These are phyloP conservation scores for Gossypium herbaceum DNA, from an alignment of 345 rosid species.

Conservation along the genomic window DNA sequence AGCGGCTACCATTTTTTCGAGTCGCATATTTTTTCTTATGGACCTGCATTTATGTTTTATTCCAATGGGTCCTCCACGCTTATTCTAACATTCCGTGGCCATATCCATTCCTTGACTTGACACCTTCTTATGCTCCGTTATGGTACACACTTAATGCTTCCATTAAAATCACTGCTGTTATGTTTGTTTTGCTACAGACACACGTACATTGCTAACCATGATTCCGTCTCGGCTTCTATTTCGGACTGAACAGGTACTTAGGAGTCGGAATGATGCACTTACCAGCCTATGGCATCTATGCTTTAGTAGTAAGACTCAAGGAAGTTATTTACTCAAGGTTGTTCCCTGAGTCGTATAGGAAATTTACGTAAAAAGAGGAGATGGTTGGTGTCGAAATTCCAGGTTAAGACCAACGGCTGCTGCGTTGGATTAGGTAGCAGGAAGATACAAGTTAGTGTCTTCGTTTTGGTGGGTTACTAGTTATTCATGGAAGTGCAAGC, in stretches of 20 bases:
- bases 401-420: background rate
- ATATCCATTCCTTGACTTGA: constrained; percentile 80
- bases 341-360: constrained; percentile 40
- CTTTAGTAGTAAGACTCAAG: constrained; percentile 57
- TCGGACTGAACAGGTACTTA: constrained; percentile 56
- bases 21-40: constrained; percentile 67
- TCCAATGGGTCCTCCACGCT: constrained; percentile 90
- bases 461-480: background rate
- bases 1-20: constrained; percentile 84
- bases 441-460: background rate
- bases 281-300: constrained; percentile 65
- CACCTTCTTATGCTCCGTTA: constrained; percentile 66
- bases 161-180: background rate
- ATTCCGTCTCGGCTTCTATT: background rate
- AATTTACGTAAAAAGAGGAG: constrained; percentile 18
- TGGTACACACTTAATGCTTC: constrained; percentile 45
- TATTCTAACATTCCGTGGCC: constrained; percentile 89
- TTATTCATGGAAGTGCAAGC: background rate
- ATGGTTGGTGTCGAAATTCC: background rate
- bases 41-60: constrained; percentile 65
- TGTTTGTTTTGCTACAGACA: background rate
- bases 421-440: background rate
- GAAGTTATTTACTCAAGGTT: constrained; percentile 39
- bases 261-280: constrained; percentile 64
- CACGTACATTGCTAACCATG: background rate